Evolutionary conservation across 805 yeast genomes (phyloP), one percentile per base, ranked within the genome.

Genomic region (Pichia manshurica): DNA sequence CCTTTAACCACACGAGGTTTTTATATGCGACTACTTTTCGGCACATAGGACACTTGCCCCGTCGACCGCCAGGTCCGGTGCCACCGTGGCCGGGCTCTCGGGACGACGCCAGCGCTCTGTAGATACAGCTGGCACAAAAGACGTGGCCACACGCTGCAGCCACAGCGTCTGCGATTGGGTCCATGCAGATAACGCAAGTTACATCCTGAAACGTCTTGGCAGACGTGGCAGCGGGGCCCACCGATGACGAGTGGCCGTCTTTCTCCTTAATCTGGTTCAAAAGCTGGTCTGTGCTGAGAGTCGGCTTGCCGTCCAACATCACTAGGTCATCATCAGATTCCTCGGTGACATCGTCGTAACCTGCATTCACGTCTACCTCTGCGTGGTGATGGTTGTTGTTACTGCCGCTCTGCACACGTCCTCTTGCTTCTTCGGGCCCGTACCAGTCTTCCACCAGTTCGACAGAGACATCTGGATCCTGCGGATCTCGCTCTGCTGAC

Each of bases 91-190:
- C 55, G 4, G 57, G 52, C 16, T 54, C 59, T 48, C 55, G 72
- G 34, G 78, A 78, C 55, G 68, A 70, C 12, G 76, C 73, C 31
- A 75, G 71, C 60, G 73, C 74, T 51, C 68, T 65, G 51, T 74
- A 78, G 4, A 75, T 64, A 57, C 84, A 79, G 23, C 71, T 72
- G 5, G 72, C 66, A 55, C 84, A 79, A 54, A 72, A 78, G 2
- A 75, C 63, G 58, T 79, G 84, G 0, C 84, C 84, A 61, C 84
- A 79, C 0, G 76, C 74, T 3, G 78, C 67, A 16, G 73, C 73
- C 28, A 71, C 68, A 2, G 81, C 73, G 6, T 64, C 55, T 15
- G 66, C 71, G 3, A 81, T 78, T 4, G 73, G 68, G 8, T 78
- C 83, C 57, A 79, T 72, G 46, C 84, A 79, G 19, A 79, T 73